phyloP scores from a whole-genome alignment of 345 rosid genomes.

The Camelina neglecta region DNA sequence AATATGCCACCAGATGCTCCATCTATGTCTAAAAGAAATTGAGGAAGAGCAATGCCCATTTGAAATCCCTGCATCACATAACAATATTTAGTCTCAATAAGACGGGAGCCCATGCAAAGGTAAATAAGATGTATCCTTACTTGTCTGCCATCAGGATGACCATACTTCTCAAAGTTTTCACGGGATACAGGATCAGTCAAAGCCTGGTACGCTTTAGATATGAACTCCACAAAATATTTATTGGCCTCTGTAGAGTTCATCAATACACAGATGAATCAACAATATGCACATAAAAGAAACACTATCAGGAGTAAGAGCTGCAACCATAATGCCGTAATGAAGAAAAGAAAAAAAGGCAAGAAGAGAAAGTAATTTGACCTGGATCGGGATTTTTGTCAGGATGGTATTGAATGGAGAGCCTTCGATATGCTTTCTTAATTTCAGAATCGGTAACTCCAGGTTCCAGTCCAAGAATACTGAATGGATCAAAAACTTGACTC shows the following conservation, averaged over 20 bases:
- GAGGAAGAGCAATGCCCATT: constrained; percentile 99
- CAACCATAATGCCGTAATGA: constrained; percentile 19
- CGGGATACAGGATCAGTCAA: constrained; percentile 90
- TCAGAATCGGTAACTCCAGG: constrained; percentile 80
- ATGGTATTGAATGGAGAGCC: constrained; percentile 90
- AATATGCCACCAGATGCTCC: constrained; percentile 98
- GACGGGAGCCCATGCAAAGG: constrained; percentile 15
- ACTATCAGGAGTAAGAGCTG: constrained; percentile 8
- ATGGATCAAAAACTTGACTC: constrained; percentile 94
- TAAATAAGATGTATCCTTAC: constrained; percentile 44
- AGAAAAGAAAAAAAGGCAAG: not conserved
- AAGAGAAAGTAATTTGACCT: constrained; percentile 63
- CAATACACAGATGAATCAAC: constrained; percentile 23
- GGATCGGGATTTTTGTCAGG: constrained; percentile 99
- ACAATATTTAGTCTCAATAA: constrained; percentile 32
- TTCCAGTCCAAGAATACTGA: constrained; percentile 73
- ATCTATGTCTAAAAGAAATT: constrained; percentile 86
- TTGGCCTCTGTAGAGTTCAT: constrained; percentile 67
- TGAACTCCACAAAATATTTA: constrained; percentile 82
- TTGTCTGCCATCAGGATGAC: constrained; percentile 99
- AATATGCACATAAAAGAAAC: constrained; percentile 21
- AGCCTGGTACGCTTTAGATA: constrained; percentile 97
- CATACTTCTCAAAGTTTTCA: constrained; percentile 97
- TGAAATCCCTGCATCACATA: constrained; percentile 80
- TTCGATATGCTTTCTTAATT: constrained; percentile 91